Conservation (phyloP, 2,329 filamentous ascomycete species). For the Leptographium wingfieldii region DNA sequence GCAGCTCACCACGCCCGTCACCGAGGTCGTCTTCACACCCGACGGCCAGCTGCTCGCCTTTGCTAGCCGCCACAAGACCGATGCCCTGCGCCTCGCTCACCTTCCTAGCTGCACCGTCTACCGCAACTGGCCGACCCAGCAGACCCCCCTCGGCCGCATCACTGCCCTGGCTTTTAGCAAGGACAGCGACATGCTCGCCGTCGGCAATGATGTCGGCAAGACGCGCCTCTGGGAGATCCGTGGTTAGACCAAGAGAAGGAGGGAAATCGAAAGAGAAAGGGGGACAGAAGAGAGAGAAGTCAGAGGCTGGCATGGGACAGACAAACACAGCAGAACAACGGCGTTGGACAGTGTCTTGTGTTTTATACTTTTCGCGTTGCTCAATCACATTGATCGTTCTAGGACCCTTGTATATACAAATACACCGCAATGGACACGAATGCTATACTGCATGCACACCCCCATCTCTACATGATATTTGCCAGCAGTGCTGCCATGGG, state of each 20-base stretch:
- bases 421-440: not conserved
- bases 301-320: no score
- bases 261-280: no score
- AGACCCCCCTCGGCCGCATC: conserved; percentile 77
- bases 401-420: not conserved
- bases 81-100: conserved; percentile 78
- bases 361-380: not conserved
- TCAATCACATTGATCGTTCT: not conserved
- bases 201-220: conserved; percentile 81
- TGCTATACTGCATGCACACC: not conserved
- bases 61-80: conserved; percentile 75
- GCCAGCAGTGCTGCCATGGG: conserved; percentile 25
- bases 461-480: not conserved
- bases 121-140: conserved; percentile 89
- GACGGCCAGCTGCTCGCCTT: conserved; percentile 86
- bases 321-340: not conserved
- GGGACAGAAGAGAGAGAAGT: no score
- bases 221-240: conserved; percentile 85
- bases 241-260: conserved; percentile 25
- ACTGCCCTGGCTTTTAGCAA: conserved; percentile 58
- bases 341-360: not conserved
- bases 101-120: conserved; percentile 88
- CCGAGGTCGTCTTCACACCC: conserved; percentile 65
- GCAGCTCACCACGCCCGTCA: conserved; percentile 78
- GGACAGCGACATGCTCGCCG: conserved; percentile 58